Base-by-base conservation (phyloP, 1,139 yeast species). In the Diutina catenulata region DNA sequence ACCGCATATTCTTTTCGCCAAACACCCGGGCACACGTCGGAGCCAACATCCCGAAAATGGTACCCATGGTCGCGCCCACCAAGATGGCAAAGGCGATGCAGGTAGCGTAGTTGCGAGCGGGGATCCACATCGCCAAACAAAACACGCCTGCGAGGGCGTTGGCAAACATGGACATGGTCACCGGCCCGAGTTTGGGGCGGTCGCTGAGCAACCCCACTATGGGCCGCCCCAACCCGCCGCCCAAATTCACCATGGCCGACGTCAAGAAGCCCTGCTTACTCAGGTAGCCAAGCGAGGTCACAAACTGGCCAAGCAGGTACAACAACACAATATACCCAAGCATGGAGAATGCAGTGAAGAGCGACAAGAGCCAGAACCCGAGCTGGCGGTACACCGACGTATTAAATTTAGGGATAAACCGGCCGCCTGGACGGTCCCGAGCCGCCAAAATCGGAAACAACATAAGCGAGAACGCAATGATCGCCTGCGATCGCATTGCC, bases 81-180 rank as follows among this genome's bases (percentile, higher is more conserved):
- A 73, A 43, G 26, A 73, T 38, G 2, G 70, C 70, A 46, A 70
- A 67, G 2, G 55, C 62, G 15, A 70, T 50, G 2, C 74, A 65
- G 3, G 76, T 70, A 2, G 76, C 76, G 44, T 56, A 68, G 46
- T 70, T 72, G 38, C 70, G 53, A n/a, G 75, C 68, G 3, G 80
- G 79, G 28, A 76, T 64, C 83, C 83, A 77, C 72, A 76, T 70
- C 1, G 75, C 77, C 29, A 58, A 54, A 24, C 59, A 64, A 40
- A 53, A 56, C 28, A 59, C 54, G 36, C 72, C 72, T 38, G 61
- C 56, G 24, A 58, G 39, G 36, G 47, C 26, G 43, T 56, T 59
- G 22, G 53, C 56, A 2, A 65, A 61, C 3, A 59, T 45, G 6
- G 67, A 43, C 11, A 65, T 53, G 36, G 73, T 70, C 21, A 66